Base-by-base conservation (phyloP, 805 yeast genomes). In the Blastobotrys muscicola region DNA sequence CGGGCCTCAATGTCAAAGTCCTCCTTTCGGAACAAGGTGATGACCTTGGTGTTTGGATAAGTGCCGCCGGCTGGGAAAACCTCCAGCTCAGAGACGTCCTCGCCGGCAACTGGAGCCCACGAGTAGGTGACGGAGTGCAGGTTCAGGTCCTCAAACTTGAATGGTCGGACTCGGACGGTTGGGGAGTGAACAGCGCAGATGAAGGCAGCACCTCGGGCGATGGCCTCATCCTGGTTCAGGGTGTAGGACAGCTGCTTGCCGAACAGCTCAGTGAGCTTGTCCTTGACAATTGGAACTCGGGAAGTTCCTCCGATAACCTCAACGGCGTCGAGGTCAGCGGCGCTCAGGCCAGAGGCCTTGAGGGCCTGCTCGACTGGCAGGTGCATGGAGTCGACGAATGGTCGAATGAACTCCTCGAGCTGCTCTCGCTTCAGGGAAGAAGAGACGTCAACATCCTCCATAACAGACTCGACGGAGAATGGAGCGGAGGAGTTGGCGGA, bases 131-230 rank as follows among this genome's bases (percentile, higher is more conserved):
- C 96, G 26, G 96, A 80, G 78, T 77, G 77, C 60, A 80, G 82
- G 78, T 89, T 90, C 65, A 80, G 70, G 67, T 92, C 99, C 72
- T 90, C 96, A 64, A 89, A 92, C 71, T 90, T 90, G 82, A 92
- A 92, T 55, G 96, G 96, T 71, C 97, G 84, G 43, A 92, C 98
- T 72, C 98, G 85, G 59, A 92, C 79, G 53, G 97, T 89, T 69
- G 98, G 98, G 31, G 97, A 90, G 75, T 89, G 97, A 72, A 87
- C 85, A 55, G 98, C 99, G 69, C 98, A 92, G 61, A 92, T 84
- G 70, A 92, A 92, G 39, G 98, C 96, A 59, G 95, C 94, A 74
- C 99, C 99, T 69, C 90, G 85, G 45, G 98, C 97, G 65, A 90
- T 83, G 51, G 98, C 96, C 76, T 92, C 99, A 65, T 92, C 99